Evolutionary conservation across 805 yeast species (phyloP).

Genomic region (Nakazawaea holstii): DNA sequence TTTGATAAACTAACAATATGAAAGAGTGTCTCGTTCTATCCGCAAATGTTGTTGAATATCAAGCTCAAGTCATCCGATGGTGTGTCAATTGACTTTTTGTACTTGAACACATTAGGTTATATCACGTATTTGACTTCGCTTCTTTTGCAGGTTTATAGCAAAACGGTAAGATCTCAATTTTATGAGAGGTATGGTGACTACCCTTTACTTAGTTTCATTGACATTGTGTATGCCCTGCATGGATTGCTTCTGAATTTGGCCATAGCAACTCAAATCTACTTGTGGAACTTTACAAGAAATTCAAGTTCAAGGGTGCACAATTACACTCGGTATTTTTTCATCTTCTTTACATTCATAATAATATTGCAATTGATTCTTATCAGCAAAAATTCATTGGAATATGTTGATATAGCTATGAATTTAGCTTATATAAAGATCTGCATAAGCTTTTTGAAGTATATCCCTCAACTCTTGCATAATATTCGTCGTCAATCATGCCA

Average conservation of each 20-base stretch:
- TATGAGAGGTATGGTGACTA: slow-evolving; percentile 22
- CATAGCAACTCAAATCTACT: slow-evolving; percentile 30
- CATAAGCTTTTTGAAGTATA: slow-evolving; percentile 39
- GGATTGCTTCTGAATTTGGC: slow-evolving; percentile 37
- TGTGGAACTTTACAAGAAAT: slow-evolving; percentile 29
- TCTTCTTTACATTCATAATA: slow-evolving; percentile 12
- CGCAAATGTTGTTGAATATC: slow-evolving; percentile 38
- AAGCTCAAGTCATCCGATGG: slow-evolving; percentile 39
- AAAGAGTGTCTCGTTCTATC: slow-evolving; percentile 45
- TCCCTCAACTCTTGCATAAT: slow-evolving; percentile 45
- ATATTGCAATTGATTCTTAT: slow-evolving; percentile 12
- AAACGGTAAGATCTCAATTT: slow-evolving; percentile 27
- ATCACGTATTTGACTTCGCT: slow-evolving; percentile 36
- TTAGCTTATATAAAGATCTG: slow-evolving; percentile 39
- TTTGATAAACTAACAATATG: not conserved
- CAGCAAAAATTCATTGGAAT: slow-evolving; percentile 15
- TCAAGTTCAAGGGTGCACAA: slow-evolving; percentile 19
- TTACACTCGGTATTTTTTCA: slow-evolving; percentile 16
- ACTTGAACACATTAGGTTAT: slow-evolving; percentile 43
- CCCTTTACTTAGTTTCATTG: slow-evolving; percentile 40
- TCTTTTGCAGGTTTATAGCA: slow-evolving; percentile 33
- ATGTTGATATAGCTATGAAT: slow-evolving; percentile 32
- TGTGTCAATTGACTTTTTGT: slow-evolving; percentile 41
- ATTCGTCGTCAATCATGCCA: slow-evolving; percentile 34
- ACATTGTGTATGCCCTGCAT: slow-evolving; percentile 41